Percentiles rank a stretch among this genome's conserved stretches.
These are phyloP conservation scores for Yarrowia sp. DNA, from an alignment of 805 yeast genomes.

Conservation along the genomic window DNA sequence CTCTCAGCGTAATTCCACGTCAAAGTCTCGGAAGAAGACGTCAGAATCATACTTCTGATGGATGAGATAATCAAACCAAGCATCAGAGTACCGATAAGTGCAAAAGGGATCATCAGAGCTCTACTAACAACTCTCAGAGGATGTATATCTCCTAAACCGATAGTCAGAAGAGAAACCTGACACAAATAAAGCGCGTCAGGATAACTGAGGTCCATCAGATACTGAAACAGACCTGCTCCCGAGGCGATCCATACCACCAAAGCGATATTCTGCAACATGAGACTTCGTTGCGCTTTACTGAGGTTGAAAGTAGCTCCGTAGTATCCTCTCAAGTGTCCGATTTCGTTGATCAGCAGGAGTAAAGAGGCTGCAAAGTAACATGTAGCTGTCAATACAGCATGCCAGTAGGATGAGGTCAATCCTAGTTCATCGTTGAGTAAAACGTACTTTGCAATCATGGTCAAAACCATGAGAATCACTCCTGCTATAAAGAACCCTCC, in stretches of 20 bases:
- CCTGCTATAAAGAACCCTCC: slow-evolving; percentile 64
- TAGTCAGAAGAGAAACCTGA: slow-evolving; percentile 68
- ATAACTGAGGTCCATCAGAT: slow-evolving; percentile 48
- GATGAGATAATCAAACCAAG: slow-evolving; percentile 73
- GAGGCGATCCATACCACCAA: slow-evolving; percentile 67
- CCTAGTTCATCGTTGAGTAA: slow-evolving; percentile 35
- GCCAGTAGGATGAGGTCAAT: slow-evolving; percentile 52
- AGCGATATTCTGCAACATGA: slow-evolving; percentile 66
- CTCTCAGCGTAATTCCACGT: slow-evolving; percentile 64
- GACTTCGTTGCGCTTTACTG: slow-evolving; percentile 61
- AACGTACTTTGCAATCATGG: slow-evolving; percentile 42
- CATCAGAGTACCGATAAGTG: slow-evolving; percentile 68
- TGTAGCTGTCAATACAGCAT: slow-evolving; percentile 62
- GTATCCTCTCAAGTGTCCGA: slow-evolving; percentile 56
- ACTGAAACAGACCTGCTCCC: slow-evolving; percentile 62
- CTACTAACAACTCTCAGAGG: slow-evolving; percentile 56
- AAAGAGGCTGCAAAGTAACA: slow-evolving; percentile 59
- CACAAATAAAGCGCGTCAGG: slow-evolving; percentile 71
- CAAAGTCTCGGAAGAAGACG: slow-evolving; percentile 59
- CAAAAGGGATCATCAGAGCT: slow-evolving; percentile 59
- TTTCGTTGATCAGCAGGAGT: slow-evolving; percentile 55
- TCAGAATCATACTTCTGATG: slow-evolving; percentile 61
- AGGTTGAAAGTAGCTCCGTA: slow-evolving; percentile 73
- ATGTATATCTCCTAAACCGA: slow-evolving; percentile 77
- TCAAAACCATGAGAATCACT: slow-evolving; percentile 49